phyloP scores from a whole-genome alignment of 176 grass and related monocot genomes.

The Eragrostis nindensis region DNA sequence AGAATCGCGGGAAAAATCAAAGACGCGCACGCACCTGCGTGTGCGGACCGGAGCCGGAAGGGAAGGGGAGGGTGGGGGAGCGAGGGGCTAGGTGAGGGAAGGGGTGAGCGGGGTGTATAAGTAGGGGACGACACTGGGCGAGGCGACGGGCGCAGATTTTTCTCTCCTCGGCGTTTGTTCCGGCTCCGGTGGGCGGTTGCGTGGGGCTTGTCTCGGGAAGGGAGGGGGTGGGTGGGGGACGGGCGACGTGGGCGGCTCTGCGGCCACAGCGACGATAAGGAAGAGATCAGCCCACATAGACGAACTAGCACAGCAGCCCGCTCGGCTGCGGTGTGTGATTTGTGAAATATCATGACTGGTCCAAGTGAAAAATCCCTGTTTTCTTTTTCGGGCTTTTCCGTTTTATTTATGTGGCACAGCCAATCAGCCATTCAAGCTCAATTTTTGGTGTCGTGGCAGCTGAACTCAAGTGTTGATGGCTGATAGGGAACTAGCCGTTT shows the following conservation, averaged over 20 bases:
- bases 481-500: not conserved
- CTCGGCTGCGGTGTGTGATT: not conserved
- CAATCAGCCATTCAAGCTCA: not conserved
- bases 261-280: constrained; percentile 49
- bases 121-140: constrained; percentile 25
- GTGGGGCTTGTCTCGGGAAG: constrained; percentile 39
- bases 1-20: constrained; percentile 1
- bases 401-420: not conserved
- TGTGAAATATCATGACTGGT: constrained; percentile 1
- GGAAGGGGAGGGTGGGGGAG: not conserved
- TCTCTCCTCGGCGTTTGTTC: not conserved
- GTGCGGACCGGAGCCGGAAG: not conserved
- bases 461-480: not conserved
- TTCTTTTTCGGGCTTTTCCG: not conserved
- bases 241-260: constrained; percentile 47
- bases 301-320: not conserved
- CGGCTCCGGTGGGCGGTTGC: constrained; percentile 44
- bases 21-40: constrained; percentile 36
- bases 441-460: not conserved
- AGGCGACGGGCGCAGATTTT: constrained; percentile 39
- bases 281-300: constrained; percentile 52
- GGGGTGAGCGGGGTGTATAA: constrained; percentile 20
- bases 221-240: not conserved
- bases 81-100: not conserved
- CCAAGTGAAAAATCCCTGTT: not conserved